Evolutionary conservation across 2,329 filamentous ascomycete genomes (phyloP).

Genomic region (Pestalotiopsis sp.): DNA sequence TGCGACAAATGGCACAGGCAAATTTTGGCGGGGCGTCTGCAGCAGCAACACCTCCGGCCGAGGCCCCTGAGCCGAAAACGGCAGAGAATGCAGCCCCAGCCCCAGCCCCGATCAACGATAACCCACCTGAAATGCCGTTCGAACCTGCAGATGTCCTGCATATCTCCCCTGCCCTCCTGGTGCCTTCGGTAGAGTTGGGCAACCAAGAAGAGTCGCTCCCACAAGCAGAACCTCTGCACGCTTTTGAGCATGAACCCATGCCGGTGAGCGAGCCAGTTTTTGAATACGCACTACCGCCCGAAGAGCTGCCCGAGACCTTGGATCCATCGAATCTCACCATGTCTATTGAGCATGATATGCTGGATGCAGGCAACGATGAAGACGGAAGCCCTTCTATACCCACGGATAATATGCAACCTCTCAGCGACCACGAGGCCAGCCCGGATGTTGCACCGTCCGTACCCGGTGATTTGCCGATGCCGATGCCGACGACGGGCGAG

Average conservation of each 20-base stretch:
- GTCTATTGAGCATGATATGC: constrained; percentile 32
- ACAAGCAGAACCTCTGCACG: constrained; percentile 12
- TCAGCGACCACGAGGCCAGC: constrained; percentile 3
- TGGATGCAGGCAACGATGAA: constrained; percentile 26
- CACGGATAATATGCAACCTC: constrained; percentile 24
- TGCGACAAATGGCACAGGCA: constrained; percentile 24
- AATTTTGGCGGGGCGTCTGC: constrained; percentile 17
- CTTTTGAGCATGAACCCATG: constrained; percentile 14
- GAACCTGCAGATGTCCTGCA: constrained; percentile 14
- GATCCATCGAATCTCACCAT: constrained; percentile 32
- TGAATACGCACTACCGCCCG: constrained; percentile 14
- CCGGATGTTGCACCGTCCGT: constrained; percentile 1
- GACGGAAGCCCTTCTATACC: constrained; percentile 28
- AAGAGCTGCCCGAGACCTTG: constrained; percentile 29
- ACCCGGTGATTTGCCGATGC: constrained; percentile 13
- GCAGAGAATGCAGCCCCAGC: not conserved
- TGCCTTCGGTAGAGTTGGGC: constrained; percentile 16
- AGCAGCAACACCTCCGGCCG: not conserved
- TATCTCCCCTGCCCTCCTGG: constrained; percentile 18
- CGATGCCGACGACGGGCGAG: constrained; percentile 22
- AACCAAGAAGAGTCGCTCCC: constrained; percentile 13
- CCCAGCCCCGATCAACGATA: not conserved
- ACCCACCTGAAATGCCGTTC: not conserved
- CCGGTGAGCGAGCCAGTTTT: not conserved
- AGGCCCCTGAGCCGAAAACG: not conserved